Evolutionary conservation across 75 land plant species (phyloP).

Genomic region (Pinus tabuliformis): DNA sequence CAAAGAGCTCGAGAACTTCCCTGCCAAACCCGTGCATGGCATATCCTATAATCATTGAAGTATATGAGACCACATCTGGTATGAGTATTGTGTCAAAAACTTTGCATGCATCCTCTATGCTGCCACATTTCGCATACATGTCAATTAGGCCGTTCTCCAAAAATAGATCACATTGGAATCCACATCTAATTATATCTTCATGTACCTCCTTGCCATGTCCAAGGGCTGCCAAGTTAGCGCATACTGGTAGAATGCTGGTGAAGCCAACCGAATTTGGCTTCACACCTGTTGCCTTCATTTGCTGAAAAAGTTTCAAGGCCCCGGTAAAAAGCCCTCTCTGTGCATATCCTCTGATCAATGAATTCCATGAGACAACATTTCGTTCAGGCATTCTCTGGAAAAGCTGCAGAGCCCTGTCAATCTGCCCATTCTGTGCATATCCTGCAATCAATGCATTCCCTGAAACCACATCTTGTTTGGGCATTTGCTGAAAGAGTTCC

Average conservation of each 20-base stretch:
- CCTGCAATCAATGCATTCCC: slow-evolving; percentile 42
- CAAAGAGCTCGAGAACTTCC: slow-evolving; percentile 4
- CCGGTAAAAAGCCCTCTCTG: slow-evolving; percentile 10
- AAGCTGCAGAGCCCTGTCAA: slow-evolving; percentile 15
- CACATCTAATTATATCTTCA: not conserved
- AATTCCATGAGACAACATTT: slow-evolving; percentile 48
- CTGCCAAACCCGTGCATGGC: slow-evolving; percentile 9
- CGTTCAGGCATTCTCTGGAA: slow-evolving; percentile 28
- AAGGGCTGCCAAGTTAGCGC: not conserved
- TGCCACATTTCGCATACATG: slow-evolving; percentile 22
- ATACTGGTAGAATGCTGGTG: not conserved
- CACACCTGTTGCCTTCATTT: slow-evolving; percentile 19
- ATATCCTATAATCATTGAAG: slow-evolving; percentile 19
- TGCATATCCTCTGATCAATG: slow-evolving; percentile 40
- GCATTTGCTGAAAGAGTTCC: slow-evolving; percentile 35
- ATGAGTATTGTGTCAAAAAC: slow-evolving; percentile 4
- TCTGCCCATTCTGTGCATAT: slow-evolving; percentile 29
- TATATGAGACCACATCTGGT: slow-evolving; percentile 27
- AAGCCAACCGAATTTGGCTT: not conserved
- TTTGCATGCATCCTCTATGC: slow-evolving; percentile 4
- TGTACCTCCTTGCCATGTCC: not conserved
- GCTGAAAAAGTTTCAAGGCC: slow-evolving; percentile 15
- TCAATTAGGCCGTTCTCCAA: slow-evolving; percentile 10
- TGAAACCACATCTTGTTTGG: slow-evolving; percentile 16
- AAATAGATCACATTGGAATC: not conserved